Conservation (phyloP, 2,329 filamentous ascomycete species). For the Kalmusia sp. region DNA sequence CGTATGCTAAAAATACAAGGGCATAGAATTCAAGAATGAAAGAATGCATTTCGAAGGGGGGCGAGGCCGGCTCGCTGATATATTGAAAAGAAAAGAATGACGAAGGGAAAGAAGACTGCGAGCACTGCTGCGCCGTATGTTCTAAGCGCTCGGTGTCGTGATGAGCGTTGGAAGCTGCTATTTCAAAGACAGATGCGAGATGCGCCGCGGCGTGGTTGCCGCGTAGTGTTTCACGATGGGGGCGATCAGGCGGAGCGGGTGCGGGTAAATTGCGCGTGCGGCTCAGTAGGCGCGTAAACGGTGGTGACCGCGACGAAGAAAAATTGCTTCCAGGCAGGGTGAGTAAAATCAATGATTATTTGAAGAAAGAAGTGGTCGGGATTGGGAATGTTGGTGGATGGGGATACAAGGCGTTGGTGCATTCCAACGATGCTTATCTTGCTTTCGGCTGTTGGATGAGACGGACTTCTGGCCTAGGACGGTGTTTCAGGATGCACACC, state of each 20-base stretch:
- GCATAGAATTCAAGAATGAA: slow-evolving; percentile 14
- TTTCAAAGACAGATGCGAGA: background rate
- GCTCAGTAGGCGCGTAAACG: slow-evolving; percentile 3
- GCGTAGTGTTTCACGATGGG: slow-evolving; percentile 8
- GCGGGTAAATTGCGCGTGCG: background rate
- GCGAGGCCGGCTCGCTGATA: slow-evolving; percentile 9
- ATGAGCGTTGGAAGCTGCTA: slow-evolving; percentile 7
- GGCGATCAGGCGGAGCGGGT: slow-evolving; percentile 3
- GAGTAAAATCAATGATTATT: background rate
- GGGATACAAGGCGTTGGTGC: slow-evolving; percentile 3
- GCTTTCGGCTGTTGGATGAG: slow-evolving; percentile 6
- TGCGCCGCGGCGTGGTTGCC: slow-evolving; percentile 4
- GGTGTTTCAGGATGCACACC: slow-evolving; percentile 9
- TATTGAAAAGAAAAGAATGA: background rate
- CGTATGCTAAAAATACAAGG: slow-evolving; percentile 11
- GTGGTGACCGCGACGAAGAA: background rate
- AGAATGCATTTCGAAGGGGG: background rate
- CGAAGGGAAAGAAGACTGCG: background rate
- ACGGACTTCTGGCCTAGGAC: slow-evolving; percentile 2
- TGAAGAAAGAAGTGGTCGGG: background rate
- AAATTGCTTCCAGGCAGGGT: background rate
- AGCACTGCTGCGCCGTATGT: slow-evolving; percentile 5
- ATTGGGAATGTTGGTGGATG: slow-evolving; percentile 1
- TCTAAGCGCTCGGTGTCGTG: slow-evolving; percentile 5
- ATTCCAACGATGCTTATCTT: slow-evolving; percentile 4